Percentiles rank a stretch among this genome's conserved stretches.
Conservation (phyloP, 2,329 filamentous ascomycete genomes). For the Pestalotiopsis sp. region DNA sequence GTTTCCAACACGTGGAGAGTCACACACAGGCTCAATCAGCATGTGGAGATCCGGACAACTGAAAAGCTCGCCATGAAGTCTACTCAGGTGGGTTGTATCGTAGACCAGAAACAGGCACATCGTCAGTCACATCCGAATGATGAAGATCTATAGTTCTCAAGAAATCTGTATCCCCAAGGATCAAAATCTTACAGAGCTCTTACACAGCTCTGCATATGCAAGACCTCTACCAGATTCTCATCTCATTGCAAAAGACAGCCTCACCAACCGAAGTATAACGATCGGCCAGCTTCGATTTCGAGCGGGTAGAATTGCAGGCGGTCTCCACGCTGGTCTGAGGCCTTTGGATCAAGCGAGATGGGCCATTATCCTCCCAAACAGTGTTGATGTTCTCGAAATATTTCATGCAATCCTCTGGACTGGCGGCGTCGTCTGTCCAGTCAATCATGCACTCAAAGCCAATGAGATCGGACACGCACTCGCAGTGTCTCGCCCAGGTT, state of each 20-base stretch:
- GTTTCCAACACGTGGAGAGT: not conserved
- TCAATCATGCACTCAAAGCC: constrained; percentile 41
- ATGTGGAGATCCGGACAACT: not conserved
- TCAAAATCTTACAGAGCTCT: constrained; percentile 45
- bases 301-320: constrained; percentile 43
- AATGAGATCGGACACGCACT: constrained; percentile 43
- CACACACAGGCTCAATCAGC: not conserved
- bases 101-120: not conserved
- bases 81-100: not conserved
- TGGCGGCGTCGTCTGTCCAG: constrained; percentile 40
- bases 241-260: constrained; percentile 42
- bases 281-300: constrained; percentile 43
- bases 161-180: constrained; percentile 38
- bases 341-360: constrained; percentile 40
- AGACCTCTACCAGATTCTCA: constrained; percentile 40
- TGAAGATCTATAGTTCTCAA: constrained; percentile 36
- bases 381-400: constrained; percentile 45
- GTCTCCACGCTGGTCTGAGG: constrained; percentile 33
- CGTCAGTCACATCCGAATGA: not conserved
- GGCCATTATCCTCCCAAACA: constrained; percentile 47
- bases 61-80: not conserved
- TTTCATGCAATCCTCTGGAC: constrained; percentile 45
- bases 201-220: constrained; percentile 37
- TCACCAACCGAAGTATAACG: constrained; percentile 47
- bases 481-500: constrained; percentile 43